Base-by-base conservation (phyloP, 2,329 filamentous ascomycete genomes). In the Trichoderma oligosporum region DNA sequence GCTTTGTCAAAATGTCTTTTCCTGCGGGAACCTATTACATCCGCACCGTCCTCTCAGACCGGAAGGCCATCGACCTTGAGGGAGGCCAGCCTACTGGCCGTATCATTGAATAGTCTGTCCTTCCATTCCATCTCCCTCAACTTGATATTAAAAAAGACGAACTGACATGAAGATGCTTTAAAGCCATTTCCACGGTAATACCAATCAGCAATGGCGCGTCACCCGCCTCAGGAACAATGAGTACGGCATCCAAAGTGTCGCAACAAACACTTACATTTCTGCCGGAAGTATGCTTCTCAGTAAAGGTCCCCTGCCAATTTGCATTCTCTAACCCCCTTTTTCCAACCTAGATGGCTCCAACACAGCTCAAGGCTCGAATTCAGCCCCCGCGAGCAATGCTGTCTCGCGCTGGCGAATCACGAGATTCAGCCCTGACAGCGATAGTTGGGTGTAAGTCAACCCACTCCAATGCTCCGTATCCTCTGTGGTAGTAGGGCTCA, bases 1-100 rank as follows among this genome's bases (percentile, higher is more conserved):
- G n/a, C n/a, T n/a, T n/a, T n/a, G n/a, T 44, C 42, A 56, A 56
- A n/a, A 56, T 56, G 52, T 31, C 31, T 46, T 27, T 56, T 8
- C 5, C 2, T n/a, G 33, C 46, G 4, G 52, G 52, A 47, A 56
- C 52, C 1, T 56, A 56, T 11, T 16, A 12, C 33, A 39, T 47
- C 7, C 12, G 7, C 41, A 38, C 7, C 16, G 7, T 9, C 11
- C 20, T 56, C 31, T 6, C n/a, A 14, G 16, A 20, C 11, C 20
- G 22, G n/a, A 56, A 56, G 41, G 22, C 42, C 16, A 11, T 56
- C 5, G 52, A 56, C 11, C 42, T 56, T 4, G 52, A 56, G 12
- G 42, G 14, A 6, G 36, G 39, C 24, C 14, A 56, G 3, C 31
- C 52, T 16, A 27, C 20, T 7, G 52, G 52, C 41, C 52, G 52